These are phyloP conservation scores for Chaetomium fimeti DNA, from an alignment of 495 filamentous ascomycete genomes.

Conservation along the genomic window DNA sequence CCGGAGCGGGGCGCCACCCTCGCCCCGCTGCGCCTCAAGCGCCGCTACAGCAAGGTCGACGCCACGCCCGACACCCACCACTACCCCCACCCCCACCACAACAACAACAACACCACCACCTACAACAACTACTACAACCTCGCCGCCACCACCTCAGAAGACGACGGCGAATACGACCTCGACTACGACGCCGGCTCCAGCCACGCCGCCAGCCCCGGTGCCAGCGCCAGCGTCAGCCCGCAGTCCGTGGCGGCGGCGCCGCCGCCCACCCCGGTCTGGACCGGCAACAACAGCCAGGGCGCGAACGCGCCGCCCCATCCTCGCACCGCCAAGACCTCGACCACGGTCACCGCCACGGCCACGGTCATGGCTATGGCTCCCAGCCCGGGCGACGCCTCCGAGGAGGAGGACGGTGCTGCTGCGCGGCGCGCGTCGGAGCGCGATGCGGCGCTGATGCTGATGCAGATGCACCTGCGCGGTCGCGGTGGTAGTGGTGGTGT, in stretches of 20 bases:
- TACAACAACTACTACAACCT: not conserved
- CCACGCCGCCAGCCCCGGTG: not conserved
- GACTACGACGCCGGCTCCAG: slow-evolving; percentile 16
- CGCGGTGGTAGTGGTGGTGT: not conserved
- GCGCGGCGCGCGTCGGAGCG: slow-evolving; percentile 8
- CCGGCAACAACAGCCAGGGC: too few relatives aligned
- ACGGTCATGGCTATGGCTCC: not conserved
- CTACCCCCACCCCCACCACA: not conserved
- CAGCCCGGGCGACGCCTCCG: too few relatives aligned
- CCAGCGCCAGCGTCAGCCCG: slow-evolving; percentile 5
- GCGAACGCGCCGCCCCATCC: too few relatives aligned
- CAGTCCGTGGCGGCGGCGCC: not conserved
- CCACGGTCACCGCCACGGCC: not conserved
- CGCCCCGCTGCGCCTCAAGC: slow-evolving; percentile 8
- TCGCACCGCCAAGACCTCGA: too few relatives aligned
- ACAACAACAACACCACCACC: not conserved
- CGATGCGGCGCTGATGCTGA: slow-evolving; percentile 17
- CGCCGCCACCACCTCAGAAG: not conserved
- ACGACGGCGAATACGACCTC: slow-evolving; percentile 3
- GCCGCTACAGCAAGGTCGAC: slow-evolving; percentile 9
- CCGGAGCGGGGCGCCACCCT: not conserved
- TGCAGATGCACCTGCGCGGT: slow-evolving; percentile 1
- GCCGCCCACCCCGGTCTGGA: not conserved
- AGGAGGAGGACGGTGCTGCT: too few relatives aligned
- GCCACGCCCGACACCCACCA: too few relatives aligned